phyloP scores from a whole-genome alignment of 108 stramenopile species.

The Skeletonema costatum region DNA sequence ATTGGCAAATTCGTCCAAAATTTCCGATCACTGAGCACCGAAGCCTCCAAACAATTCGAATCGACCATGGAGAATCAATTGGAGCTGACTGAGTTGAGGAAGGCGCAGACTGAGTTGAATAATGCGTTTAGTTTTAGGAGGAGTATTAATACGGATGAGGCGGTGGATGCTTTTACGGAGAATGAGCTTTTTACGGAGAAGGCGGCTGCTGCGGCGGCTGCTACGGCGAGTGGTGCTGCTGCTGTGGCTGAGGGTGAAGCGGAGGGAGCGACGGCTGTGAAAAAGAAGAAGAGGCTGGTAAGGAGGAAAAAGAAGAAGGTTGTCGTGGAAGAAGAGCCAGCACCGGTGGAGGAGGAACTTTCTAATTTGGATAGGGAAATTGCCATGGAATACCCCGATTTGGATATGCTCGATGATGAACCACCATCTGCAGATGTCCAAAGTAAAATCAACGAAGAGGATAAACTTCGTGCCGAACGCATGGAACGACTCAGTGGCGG shows the following conservation, averaged over 20 bases:
- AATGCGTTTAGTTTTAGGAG: conserved; percentile 88
- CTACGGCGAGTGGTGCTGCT: conserved; percentile 13
- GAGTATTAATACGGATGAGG: conserved; percentile 82
- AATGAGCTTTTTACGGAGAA: background rate
- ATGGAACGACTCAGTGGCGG: conserved; percentile 39
- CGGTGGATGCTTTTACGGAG: conserved; percentile 46
- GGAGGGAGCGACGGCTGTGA: conserved; percentile 2
- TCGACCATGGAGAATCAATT: conserved; percentile 82
- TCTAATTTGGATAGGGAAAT: conserved; percentile 6
- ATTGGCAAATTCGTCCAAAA: conserved; percentile 88
- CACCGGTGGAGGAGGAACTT: background rate
- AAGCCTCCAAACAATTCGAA: conserved; percentile 75
- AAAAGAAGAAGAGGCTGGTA: conserved; percentile 29
- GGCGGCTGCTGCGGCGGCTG: conserved; percentile 15
- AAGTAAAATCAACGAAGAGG: conserved; percentile 30
- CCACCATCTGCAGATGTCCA: background rate
- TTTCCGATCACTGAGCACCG: conserved; percentile 67
- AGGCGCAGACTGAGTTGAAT: conserved; percentile 79
- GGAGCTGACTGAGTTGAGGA: conserved; percentile 82
- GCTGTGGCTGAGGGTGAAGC: conserved; percentile 14
- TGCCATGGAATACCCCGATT: conserved; percentile 45
- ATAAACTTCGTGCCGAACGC: conserved; percentile 54
- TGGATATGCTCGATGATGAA: conserved; percentile 37
- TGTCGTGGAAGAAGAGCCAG: conserved; percentile 11
- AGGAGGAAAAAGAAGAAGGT: conserved; percentile 41